These are phyloP conservation scores for Anthoceros angustus DNA, from an alignment of 225 moss, liverwort and hornwort species.

Conservation along the genomic window DNA sequence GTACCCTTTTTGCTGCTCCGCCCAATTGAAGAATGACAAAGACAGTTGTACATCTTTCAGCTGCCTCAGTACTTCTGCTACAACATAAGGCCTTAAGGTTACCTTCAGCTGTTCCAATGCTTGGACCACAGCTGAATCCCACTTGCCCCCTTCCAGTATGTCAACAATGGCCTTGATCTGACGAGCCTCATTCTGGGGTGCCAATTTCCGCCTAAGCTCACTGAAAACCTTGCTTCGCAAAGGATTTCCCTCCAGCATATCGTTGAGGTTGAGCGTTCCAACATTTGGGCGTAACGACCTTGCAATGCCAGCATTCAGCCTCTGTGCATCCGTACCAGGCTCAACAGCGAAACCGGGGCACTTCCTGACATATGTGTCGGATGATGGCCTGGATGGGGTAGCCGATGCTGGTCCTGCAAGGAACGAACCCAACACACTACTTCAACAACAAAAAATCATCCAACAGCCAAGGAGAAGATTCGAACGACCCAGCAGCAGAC, in stretches of 20 bases:
- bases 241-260: not conserved
- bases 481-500: too few relatives aligned
- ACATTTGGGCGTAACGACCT: not conserved
- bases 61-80: constrained; percentile 12
- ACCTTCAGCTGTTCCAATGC: constrained; percentile 7
- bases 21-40: constrained; percentile 15
- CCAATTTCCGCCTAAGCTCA: not conserved
- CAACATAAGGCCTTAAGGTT: constrained; percentile 14
- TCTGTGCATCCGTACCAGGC: not conserved
- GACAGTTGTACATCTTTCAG: constrained; percentile 9
- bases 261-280: not conserved
- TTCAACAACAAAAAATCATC: too few relatives aligned
- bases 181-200: not conserved
- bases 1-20: constrained; percentile 17
- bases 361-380: not conserved
- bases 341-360: not conserved
- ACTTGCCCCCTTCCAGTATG: not conserved
- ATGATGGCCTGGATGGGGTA: not conserved
- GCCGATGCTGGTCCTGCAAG: not conserved
- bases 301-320: not conserved
- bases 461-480: too few relatives aligned
- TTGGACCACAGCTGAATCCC: not conserved
- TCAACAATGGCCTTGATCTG: not conserved
- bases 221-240: not conserved
- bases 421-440: not conserved